phyloP scores from a whole-genome alignment of 2,329 filamentous ascomycete genomes.

The Trichoderma atrobrunneum region DNA sequence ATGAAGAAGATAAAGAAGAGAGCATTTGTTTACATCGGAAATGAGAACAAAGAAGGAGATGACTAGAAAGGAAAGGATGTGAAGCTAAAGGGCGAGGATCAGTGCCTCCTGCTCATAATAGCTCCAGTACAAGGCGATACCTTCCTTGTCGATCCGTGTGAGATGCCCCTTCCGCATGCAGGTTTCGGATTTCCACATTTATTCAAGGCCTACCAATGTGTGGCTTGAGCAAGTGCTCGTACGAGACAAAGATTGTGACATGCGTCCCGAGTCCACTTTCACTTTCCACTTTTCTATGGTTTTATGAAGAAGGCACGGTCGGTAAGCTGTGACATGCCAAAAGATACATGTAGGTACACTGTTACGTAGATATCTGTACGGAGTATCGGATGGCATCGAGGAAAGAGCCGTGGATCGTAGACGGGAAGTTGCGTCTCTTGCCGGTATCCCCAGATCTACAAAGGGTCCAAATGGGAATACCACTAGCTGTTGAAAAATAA shows the following conservation, averaged over 20 bases:
- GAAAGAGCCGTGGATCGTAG: not conserved
- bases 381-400: not conserved
- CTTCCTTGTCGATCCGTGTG: not conserved
- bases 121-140: not conserved
- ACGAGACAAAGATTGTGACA: not conserved
- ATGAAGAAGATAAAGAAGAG: conserved; percentile 13
- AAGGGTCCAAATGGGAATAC: not conserved
- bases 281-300: not conserved
- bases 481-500: not conserved
- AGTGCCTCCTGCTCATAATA: not conserved
- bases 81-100: not conserved
- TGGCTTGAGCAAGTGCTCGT: not conserved
- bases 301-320: not conserved
- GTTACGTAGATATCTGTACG: not conserved
- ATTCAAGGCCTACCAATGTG: not conserved
- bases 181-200: conserved; percentile 8
- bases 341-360: not conserved
- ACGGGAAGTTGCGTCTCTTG: conserved; percentile 3
- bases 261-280: not conserved
- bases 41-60: conserved; percentile 13
- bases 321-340: not conserved
- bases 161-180: not conserved
- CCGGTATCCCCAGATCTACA: not conserved
- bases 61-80: conserved; percentile 14
- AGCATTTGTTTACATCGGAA: conserved; percentile 4